Evolutionary conservation across 257 asterid species (phyloP), one percentile per base, ranked within the genome.

Genomic region (Fraxinus anomala): DNA sequence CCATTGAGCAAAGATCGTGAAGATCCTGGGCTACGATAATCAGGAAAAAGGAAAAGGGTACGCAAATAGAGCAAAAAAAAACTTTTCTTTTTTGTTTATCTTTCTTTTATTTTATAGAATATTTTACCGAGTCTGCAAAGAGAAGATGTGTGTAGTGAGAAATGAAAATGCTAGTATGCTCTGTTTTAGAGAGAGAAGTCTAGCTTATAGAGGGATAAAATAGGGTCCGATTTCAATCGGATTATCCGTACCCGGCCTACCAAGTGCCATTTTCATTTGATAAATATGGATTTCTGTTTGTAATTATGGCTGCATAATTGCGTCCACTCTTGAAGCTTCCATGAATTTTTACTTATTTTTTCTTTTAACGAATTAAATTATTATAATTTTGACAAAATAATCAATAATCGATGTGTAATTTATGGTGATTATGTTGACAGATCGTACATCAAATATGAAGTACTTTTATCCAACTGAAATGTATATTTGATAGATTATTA

Each of bases 21-120:
- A 69, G 86, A 86, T 86, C 89, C 85, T 26, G 79, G 86, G 82
- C 83, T 72, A 79, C 78, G 78, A 85, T 76, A 82, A 83, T 40
- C 74, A 78, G 75, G 70, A 31, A 70, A 40, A 33, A 24, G 69
- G 21, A 75, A 40, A 28, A 69, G 75, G 40, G 69, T 54, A 70
- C 76, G 63, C 71, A 72, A 80, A 78, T 88, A 79, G 84, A 84
- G 83, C 81, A 78, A 73, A 81, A 81, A 73, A 81, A 73, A 70
- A 56, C 84, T 82, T 88, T 86, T 69, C 74, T 80, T 80, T 81
- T 82, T 80, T 26, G 40, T 81, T 44, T 54, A 31, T 74, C 72
- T 76, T 9, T 42, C 6, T 28, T 17, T 70, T 75, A 51, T 80
- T 78, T 79, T 23, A 61, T 76, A 76, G 26, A 79, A 80, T 83